Conservation (phyloP, 805 yeast species). For the Myxozyma neotropica region DNA sequence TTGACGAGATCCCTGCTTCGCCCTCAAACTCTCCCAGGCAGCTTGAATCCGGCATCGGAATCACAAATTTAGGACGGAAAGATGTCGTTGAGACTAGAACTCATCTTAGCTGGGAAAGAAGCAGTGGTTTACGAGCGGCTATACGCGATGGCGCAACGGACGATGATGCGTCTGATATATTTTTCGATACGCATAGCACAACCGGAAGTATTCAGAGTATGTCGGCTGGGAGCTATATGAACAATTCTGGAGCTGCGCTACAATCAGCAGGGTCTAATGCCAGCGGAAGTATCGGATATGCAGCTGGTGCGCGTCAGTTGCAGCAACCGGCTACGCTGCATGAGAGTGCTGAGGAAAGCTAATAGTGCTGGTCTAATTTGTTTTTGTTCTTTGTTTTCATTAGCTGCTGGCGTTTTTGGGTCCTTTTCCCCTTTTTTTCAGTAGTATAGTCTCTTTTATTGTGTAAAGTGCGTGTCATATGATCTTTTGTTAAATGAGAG, state of each 20-base stretch:
- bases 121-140: neutral
- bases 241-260: neutral
- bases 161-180: constrained; percentile 9
- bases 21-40: neutral
- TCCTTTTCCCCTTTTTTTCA: neutral
- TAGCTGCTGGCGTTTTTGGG: neutral
- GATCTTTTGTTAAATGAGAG: no score
- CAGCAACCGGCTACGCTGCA: neutral
- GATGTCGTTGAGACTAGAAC: constrained; percentile 20
- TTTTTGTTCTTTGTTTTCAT: neutral
- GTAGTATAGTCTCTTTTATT: neutral
- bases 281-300: neutral
- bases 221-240: neutral
- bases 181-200: neutral
- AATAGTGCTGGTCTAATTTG: neutral
- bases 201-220: neutral
- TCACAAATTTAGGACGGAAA: constrained; percentile 11
- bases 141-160: neutral
- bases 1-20: neutral
- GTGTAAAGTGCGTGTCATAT: no score
- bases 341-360: neutral
- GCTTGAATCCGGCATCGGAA: constrained; percentile 24
- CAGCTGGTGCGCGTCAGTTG: neutral
- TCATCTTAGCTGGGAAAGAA: constrained; percentile 20
- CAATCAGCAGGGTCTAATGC: neutral